Conservation (phyloP, 2,329 filamentous ascomycete species). For the Ascochyta fabae region DNA sequence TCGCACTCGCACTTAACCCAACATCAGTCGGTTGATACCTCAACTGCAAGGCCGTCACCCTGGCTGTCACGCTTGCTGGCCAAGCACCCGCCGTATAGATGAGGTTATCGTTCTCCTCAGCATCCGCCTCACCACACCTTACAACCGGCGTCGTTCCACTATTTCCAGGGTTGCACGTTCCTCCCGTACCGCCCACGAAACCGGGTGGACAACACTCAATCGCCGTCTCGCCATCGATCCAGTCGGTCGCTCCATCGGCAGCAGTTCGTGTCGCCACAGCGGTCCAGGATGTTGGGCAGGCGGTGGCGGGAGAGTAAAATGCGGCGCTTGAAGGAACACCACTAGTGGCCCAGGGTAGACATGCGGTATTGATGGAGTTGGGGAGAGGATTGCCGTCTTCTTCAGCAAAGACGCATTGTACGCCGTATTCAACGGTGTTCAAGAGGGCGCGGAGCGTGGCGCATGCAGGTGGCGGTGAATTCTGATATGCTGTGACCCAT, state of each 20-base stretch:
- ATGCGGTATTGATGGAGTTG: slow-evolving; percentile 73
- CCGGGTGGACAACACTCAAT: slow-evolving; percentile 33
- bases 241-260: slow-evolving; percentile 13
- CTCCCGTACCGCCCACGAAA: slow-evolving; percentile 22
- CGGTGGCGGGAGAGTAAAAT: slow-evolving; percentile 35
- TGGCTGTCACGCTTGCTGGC: slow-evolving; percentile 19
- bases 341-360: slow-evolving; percentile 32
- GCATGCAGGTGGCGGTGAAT: slow-evolving; percentile 26
- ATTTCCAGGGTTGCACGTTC: slow-evolving; percentile 20
- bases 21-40: slow-evolving; percentile 23
- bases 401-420: slow-evolving; percentile 81
- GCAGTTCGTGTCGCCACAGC: slow-evolving; percentile 29
- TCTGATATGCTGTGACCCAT: slow-evolving; percentile 26
- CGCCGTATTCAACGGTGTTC: slow-evolving; percentile 67
- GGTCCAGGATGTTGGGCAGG: slow-evolving; percentile 28
- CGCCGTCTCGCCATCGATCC: slow-evolving; percentile 29
- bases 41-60: slow-evolving; percentile 24
- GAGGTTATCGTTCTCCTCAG: slow-evolving; percentile 26
- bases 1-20: slow-evolving; percentile 7
- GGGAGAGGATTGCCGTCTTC: slow-evolving; percentile 74
- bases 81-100: slow-evolving; percentile 21
- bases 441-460: slow-evolving; percentile 23
- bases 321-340: slow-evolving; percentile 15
- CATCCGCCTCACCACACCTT: slow-evolving; percentile 31
- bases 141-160: slow-evolving; percentile 21